Conservation (phyloP, 179 eudicot genomes). For the Dionaea muscipula region DNA sequence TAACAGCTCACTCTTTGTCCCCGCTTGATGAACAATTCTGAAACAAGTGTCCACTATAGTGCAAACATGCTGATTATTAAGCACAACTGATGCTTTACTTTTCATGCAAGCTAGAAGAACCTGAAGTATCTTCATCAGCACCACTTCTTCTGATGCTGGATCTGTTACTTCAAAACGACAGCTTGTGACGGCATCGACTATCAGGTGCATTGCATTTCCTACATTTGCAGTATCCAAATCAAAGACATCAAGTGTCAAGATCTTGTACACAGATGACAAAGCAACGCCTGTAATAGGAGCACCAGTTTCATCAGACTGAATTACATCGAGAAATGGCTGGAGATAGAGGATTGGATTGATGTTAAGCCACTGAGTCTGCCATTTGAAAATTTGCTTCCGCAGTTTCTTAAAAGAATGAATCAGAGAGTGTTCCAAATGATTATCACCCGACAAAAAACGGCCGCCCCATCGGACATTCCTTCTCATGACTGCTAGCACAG, state of each 20-base stretch:
- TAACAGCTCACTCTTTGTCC: constrained; percentile 38
- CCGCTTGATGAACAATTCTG: constrained; percentile 46
- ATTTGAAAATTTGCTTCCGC: constrained; percentile 26
- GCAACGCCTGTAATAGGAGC: constrained; percentile 50
- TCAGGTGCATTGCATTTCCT: constrained; percentile 29
- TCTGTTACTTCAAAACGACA: constrained; percentile 49
- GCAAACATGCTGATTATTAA: constrained; percentile 43
- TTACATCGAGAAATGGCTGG: constrained; percentile 36
- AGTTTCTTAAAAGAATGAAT: constrained; percentile 31
- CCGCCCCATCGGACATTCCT: constrained; percentile 47
- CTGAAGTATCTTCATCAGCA: constrained; percentile 44
- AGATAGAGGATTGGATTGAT: constrained; percentile 32
- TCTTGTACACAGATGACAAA: constrained; percentile 34
- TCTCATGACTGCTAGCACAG: constrained; percentile 45
- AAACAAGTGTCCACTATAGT: constrained; percentile 42
- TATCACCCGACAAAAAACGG: constrained; percentile 31
- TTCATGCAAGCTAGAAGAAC: constrained; percentile 51
- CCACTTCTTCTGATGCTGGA: constrained; percentile 51
- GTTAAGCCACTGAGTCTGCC: constrained; percentile 29
- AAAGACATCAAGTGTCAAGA: constrained; percentile 29
- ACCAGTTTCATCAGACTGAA: constrained; percentile 42
- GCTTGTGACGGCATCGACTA: constrained; percentile 43
- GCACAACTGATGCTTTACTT: constrained; percentile 27
- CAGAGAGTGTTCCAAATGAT: constrained; percentile 34
- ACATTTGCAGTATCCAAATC: constrained; percentile 25